Evolutionary conservation across 2,329 filamentous ascomycete species (phyloP), one percentile per base, ranked within the genome.

Genomic region (Bipolaris gigantea): DNA sequence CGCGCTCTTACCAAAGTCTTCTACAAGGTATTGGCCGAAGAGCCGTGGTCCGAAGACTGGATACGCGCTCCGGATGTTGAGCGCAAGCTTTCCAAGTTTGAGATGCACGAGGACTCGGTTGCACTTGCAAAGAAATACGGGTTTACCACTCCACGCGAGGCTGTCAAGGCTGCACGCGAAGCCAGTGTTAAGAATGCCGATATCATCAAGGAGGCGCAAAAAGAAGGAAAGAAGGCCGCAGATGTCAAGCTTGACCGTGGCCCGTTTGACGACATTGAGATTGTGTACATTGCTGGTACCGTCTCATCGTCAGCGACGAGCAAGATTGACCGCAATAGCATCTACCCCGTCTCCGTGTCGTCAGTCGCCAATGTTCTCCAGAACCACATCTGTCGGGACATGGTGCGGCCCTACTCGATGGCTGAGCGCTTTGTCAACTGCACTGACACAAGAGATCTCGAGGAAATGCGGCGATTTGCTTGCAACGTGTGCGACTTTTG

Each of bases 21-120:
- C 44, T 72, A 69, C 60, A 71, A 70, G 47, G 66, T 73, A 9
- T 62, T 74, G n/a, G 70, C 71, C 10, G 72, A 74, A 33, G 70
- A 74, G 39, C 71, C 72, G 1, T 74, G 72, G 72, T 67, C 67
- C 7, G 70, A 73, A 39, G 69, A 72, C 18, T 74, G 69, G 69
- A 74, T 74, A 19, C 69, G 71, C 23, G 65, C 71, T 10, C 69
- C 65, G 13, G 72, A 74, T 53, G 72, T 73, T 11, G 72, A 74
- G 53, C 66, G 72, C 16, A 74, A 74, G 50, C 64, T 74, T 9
- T 71, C 67, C n/a, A 66, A 70, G 30, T 74, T 71, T 38, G 72
- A 74, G 44, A 70, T 73, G 67, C 67, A 73, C 56, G 69, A 66
- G 42, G 71, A 72, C 42, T 71, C 71, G 2, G 53, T 69, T 9